phyloP scores from a whole-genome alignment of 2,329 filamentous ascomycete genomes.

The Lasiodiplodia hormozganensis region DNA sequence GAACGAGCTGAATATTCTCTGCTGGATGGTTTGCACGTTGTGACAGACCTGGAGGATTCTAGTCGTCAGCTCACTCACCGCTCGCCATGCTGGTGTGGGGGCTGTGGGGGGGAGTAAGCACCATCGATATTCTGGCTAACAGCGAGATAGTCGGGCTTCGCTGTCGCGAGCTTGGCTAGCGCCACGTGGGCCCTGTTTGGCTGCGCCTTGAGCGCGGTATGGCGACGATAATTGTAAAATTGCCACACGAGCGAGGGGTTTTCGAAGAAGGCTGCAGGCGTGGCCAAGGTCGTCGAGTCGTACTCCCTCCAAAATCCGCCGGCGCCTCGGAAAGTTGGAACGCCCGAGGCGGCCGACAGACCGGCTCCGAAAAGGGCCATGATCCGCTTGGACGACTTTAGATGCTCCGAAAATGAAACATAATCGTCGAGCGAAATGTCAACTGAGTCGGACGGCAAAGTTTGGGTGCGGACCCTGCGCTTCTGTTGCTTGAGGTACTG shows the following conservation, averaged over 20 bases:
- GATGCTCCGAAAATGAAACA: constrained; percentile 27
- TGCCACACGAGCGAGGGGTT: constrained; percentile 35
- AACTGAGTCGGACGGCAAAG: constrained; percentile 2
- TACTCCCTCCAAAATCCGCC: constrained; percentile 35
- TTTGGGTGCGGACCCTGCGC: constrained; percentile 12
- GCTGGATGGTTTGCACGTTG: constrained; percentile 31
- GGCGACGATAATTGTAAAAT: constrained; percentile 33
- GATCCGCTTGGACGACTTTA: constrained; percentile 34
- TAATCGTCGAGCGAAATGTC: constrained; percentile 7
- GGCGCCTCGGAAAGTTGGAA: constrained; percentile 36
- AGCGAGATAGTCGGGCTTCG: constrained; percentile 32
- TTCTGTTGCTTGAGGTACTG: constrained; percentile 8
- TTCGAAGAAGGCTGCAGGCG: constrained; percentile 30
- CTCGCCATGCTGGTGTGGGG: too few relatives aligned
- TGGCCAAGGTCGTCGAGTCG: constrained; percentile 30
- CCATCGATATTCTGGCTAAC: constrained; percentile 39
- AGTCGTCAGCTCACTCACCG: background rate
- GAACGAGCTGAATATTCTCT: constrained; percentile 30
- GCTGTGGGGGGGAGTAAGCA: background rate
- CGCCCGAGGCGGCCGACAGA: constrained; percentile 37
- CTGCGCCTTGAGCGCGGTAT: constrained; percentile 31
- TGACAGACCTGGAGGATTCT: constrained; percentile 31
- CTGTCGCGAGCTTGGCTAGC: constrained; percentile 33
- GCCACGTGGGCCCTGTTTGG: constrained; percentile 37
- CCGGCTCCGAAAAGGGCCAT: constrained; percentile 37